A percentile compares a stretch with the other conserved stretches of the same genome.
phyloP scores from a whole-genome alignment of 306 rosid species.

The Crotalaria pallida region DNA sequence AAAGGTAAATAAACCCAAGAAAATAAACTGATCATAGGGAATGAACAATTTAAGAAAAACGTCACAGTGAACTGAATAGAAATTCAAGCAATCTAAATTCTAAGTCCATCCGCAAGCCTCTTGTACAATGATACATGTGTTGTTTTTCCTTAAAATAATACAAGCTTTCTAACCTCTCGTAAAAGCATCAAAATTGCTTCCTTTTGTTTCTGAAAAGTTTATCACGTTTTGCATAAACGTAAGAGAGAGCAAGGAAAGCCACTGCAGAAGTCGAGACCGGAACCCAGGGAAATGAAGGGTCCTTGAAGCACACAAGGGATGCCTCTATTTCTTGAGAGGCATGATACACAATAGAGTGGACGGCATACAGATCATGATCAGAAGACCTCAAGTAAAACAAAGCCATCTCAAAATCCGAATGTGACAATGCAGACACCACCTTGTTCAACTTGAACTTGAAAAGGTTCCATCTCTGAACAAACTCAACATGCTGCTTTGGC shows the following conservation, averaged over 20 bases:
- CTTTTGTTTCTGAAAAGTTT: conserved; percentile 78
- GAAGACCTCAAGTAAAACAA: conserved; percentile 71
- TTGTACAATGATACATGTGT: conserved; percentile 45
- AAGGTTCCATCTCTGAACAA: conserved; percentile 82
- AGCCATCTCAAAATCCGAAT: conserved; percentile 82
- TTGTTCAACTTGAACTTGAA: conserved; percentile 86
- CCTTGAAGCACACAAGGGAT: conserved; percentile 82
- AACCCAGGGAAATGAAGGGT: conserved; percentile 87
- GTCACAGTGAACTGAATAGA: conserved; percentile 16
- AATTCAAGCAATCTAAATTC: conserved; percentile 28
- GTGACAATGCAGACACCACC: conserved; percentile 79
- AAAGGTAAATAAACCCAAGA: conserved; percentile 12
- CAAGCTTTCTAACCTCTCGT: conserved; percentile 37
- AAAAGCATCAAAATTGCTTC: conserved; percentile 77
- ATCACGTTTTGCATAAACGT: conserved; percentile 57
- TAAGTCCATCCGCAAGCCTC: conserved; percentile 38
- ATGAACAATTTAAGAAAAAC: conserved; percentile 9
- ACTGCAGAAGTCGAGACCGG: conserved; percentile 39
- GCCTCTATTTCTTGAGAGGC: conserved; percentile 87
- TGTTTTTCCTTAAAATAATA: conserved; percentile 41
- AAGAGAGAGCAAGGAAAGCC: conserved; percentile 52
- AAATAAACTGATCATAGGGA: conserved; percentile 11
- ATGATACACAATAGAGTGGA: conserved; percentile 73
- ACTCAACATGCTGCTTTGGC: conserved; percentile 60
- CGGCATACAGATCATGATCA: conserved; percentile 84